A percentile compares a stretch with the other conserved stretches of the same genome.
Evolutionary conservation across 192 early-diverging fungal species (phyloP).

Genomic region (Coemansia furcata): DNA sequence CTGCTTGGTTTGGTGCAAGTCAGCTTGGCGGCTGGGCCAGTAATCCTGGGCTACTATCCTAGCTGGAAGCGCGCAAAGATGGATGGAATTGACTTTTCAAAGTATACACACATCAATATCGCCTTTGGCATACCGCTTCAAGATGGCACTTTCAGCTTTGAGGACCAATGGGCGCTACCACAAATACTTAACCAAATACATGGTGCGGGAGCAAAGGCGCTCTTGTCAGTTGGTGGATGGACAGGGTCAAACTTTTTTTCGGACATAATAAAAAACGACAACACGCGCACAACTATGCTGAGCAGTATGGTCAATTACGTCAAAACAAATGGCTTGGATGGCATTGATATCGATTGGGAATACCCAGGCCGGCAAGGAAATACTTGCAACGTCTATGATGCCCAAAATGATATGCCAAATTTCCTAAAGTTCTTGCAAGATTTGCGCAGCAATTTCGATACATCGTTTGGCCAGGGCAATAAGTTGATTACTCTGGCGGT

Average conservation of each 20-base stretch:
- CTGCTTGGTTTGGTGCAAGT: not conserved
- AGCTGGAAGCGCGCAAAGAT: conserved; percentile 20
- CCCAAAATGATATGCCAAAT: conserved; percentile 60
- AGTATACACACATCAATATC: conserved; percentile 68
- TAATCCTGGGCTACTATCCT: conserved; percentile 30
- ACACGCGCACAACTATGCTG: conserved; percentile 41
- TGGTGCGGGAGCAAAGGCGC: conserved; percentile 53
- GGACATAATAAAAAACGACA: not conserved
- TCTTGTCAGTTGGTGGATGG: conserved; percentile 69
- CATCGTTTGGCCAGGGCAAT: conserved; percentile 25
- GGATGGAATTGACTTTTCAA: conserved; percentile 25
- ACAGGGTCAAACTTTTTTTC: conserved; percentile 55
- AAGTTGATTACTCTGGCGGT: conserved; percentile 67
- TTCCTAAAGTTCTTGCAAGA: conserved; percentile 59
- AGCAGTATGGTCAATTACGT: conserved; percentile 50
- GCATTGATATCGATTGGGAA: conserved; percentile 76
- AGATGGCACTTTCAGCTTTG: conserved; percentile 34
- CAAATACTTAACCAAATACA: conserved; percentile 48
- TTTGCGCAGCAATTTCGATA: conserved; percentile 54
- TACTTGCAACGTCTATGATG: conserved; percentile 42
- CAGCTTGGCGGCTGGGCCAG: conserved; percentile 4
- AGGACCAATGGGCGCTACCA: conserved; percentile 15
- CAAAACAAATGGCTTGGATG: conserved; percentile 58
- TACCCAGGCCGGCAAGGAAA: conserved; percentile 53
- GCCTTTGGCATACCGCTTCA: conserved; percentile 54